Conservation (phyloP, 1,284 basidiomycete species). For the Ceratorhiza oryzae-sativae region DNA sequence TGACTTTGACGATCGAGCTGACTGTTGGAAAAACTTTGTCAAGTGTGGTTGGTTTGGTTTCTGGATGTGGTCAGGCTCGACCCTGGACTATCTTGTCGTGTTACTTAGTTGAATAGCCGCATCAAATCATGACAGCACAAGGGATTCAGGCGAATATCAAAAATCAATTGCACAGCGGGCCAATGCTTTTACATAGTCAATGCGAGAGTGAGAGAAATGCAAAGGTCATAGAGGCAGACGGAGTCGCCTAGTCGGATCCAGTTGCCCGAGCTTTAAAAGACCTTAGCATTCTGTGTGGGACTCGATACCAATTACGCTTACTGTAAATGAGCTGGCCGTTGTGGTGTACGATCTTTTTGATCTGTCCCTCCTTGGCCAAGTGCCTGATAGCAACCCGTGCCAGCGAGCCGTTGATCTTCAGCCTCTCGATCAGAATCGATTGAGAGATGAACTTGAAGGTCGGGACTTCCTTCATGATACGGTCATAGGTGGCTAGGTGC, state of each 20-base stretch:
- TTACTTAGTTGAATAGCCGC: constrained; percentile 8
- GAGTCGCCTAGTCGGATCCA: constrained; percentile 42
- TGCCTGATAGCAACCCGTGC: constrained; percentile 93
- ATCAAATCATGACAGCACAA: neutral
- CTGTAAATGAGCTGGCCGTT: constrained; percentile 94
- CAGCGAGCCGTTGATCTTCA: constrained; percentile 95
- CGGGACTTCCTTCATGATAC: constrained; percentile 98
- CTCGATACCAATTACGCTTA: constrained; percentile 47
- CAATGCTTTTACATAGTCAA: constrained; percentile 38
- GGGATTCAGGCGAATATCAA: neutral
- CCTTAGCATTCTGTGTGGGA: neutral
- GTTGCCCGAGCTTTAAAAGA: constrained; percentile 49
- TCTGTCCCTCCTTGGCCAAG: constrained; percentile 93
- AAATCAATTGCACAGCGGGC: constrained; percentile 24
- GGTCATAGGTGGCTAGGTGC: constrained; percentile 73
- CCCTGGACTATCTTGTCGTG: constrained; percentile 70
- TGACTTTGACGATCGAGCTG: constrained; percentile 78
- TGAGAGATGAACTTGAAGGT: constrained; percentile 99
- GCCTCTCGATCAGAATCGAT: constrained; percentile 96
- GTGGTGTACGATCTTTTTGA: constrained; percentile 98
- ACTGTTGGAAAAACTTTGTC: constrained; percentile 92
- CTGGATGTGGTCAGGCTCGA: constrained; percentile 85
- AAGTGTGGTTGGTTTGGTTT: constrained; percentile 90
- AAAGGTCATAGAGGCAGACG: constrained; percentile 39
- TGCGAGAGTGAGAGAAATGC: constrained; percentile 7